A percentile compares a stretch with the other conserved stretches of the same genome.
Evolutionary conservation across 2,329 filamentous ascomycete genomes (phyloP).

Genomic region (Aspergillus tubingensis): DNA sequence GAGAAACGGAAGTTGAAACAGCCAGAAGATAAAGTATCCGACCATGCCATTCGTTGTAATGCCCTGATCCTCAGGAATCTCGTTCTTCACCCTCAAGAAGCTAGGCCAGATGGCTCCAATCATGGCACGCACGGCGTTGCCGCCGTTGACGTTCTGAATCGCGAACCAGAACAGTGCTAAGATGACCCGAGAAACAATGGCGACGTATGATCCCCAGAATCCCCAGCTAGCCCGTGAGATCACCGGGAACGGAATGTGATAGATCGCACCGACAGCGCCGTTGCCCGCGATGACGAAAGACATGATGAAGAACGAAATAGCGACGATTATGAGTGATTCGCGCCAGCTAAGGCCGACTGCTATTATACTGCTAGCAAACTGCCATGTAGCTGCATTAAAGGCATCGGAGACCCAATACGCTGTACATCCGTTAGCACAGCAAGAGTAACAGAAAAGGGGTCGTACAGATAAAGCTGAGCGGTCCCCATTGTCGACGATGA

Average conservation of each 20-base stretch:
- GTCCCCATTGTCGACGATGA: slow-evolving; percentile 49
- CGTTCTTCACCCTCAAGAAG: slow-evolving; percentile 39
- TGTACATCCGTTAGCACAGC: slow-evolving; percentile 12
- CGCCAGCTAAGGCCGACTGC: slow-evolving; percentile 57
- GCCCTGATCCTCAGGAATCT: slow-evolving; percentile 44
- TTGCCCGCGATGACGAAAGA: slow-evolving; percentile 63
- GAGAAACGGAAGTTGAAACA: slow-evolving; percentile 49
- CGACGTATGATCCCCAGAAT: slow-evolving; percentile 59
- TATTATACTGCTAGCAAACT: slow-evolving; percentile 54
- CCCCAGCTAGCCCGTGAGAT: slow-evolving; percentile 59
- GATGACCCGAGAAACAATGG: slow-evolving; percentile 56
- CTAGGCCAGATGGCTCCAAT: slow-evolving; percentile 56
- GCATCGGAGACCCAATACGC: slow-evolving; percentile 57
- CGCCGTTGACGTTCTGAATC: slow-evolving; percentile 66
- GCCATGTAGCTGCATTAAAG: slow-evolving; percentile 58
- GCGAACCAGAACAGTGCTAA: slow-evolving; percentile 65
- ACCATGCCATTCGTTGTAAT: slow-evolving; percentile 51
- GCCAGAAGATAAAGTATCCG: slow-evolving; percentile 48
- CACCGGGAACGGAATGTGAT: slow-evolving; percentile 60
- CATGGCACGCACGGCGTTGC: slow-evolving; percentile 55
- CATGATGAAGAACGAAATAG: slow-evolving; percentile 55
- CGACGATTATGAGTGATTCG: slow-evolving; percentile 53
- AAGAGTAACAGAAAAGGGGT: neutral
- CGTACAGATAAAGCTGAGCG: slow-evolving; percentile 44
- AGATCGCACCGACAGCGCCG: slow-evolving; percentile 55